Percentiles rank a stretch among this genome's conserved stretches.
These are phyloP conservation scores for Suhomyces chickasaworum DNA, from an alignment of 1,139 yeast species.

Conservation along the genomic window DNA sequence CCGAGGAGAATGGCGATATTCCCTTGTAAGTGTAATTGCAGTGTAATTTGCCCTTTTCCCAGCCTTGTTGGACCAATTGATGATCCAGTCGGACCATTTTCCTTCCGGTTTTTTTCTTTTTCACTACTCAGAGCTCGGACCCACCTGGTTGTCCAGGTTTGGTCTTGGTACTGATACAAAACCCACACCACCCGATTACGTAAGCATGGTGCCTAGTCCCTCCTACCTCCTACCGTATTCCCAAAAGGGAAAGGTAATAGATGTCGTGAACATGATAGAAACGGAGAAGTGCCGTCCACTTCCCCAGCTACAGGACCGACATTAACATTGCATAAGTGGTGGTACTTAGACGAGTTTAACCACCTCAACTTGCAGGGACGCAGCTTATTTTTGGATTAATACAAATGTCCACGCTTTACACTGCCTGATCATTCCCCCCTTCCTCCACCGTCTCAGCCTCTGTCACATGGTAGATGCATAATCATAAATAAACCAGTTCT, in stretches of 20 bases:
- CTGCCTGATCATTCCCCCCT: neutral
- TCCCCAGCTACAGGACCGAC: neutral
- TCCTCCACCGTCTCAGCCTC: neutral
- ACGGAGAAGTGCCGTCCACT: conserved; percentile 8
- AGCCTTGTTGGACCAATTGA: neutral
- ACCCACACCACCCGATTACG: neutral
- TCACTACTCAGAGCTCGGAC: neutral
- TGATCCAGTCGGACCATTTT: conserved; percentile 2
- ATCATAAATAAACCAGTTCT: too few relatives aligned
- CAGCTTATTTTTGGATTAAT: neutral
- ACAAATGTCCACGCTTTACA: neutral
- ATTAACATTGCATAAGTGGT: neutral
- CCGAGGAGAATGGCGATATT: neutral
- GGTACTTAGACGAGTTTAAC: conserved; percentile 1
- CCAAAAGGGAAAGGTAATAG: conserved; percentile 8
- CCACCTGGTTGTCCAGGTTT: conserved; percentile 1
- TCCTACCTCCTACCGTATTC: neutral
- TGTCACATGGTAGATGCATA: too few relatives aligned
- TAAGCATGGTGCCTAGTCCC: neutral
- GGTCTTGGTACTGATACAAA: neutral
- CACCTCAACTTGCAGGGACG: neutral
- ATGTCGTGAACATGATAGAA: neutral
- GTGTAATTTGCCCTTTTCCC: neutral
- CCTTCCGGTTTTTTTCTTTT: too few relatives aligned
- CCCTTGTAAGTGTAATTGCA: neutral